Conservation (phyloP, 2,329 filamentous ascomycete genomes). For the Pseudogymnoascus verrucosus region DNA sequence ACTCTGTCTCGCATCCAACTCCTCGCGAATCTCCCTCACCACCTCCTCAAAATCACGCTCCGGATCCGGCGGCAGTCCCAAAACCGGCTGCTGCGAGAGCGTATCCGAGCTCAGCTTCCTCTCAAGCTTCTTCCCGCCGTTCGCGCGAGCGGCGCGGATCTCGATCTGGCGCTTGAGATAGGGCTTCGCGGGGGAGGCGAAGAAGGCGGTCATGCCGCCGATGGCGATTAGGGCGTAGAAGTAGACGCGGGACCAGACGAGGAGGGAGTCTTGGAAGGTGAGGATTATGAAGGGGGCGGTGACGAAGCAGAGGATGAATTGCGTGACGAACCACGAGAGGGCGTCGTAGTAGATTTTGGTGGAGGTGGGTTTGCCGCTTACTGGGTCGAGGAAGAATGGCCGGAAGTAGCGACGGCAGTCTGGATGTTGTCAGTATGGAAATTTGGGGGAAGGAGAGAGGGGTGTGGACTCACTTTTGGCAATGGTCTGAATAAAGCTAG, state of each 20-base stretch:
- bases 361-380: slow-evolving; percentile 58
- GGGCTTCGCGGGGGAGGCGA: slow-evolving; percentile 68
- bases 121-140: slow-evolving; percentile 27
- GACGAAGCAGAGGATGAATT: slow-evolving; percentile 74
- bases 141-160: slow-evolving; percentile 39
- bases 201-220: slow-evolving; percentile 59
- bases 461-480: slow-evolving; percentile 69
- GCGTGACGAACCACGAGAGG: slow-evolving; percentile 65
- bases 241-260: slow-evolving; percentile 78
- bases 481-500: slow-evolving; percentile 82
- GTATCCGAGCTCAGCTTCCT: slow-evolving; percentile 51
- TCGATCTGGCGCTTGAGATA: slow-evolving; percentile 51
- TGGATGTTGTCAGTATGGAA: slow-evolving; percentile 31
- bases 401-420: slow-evolving; percentile 84
- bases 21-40: slow-evolving; percentile 42
- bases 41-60: slow-evolving; percentile 61
- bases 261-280: slow-evolving; percentile 58
- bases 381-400: slow-evolving; percentile 82
- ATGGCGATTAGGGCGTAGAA: slow-evolving; percentile 75
- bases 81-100: slow-evolving; percentile 46
- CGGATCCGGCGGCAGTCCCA: slow-evolving; percentile 75
- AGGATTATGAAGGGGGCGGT: slow-evolving; percentile 82
- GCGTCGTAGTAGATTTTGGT: slow-evolving; percentile 84
- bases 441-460: not conserved
- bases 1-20: slow-evolving; percentile 32